Evolutionary conservation across 2,329 filamentous ascomycete species (phyloP).

Genomic region (Lasiodiplodia theobromae): DNA sequence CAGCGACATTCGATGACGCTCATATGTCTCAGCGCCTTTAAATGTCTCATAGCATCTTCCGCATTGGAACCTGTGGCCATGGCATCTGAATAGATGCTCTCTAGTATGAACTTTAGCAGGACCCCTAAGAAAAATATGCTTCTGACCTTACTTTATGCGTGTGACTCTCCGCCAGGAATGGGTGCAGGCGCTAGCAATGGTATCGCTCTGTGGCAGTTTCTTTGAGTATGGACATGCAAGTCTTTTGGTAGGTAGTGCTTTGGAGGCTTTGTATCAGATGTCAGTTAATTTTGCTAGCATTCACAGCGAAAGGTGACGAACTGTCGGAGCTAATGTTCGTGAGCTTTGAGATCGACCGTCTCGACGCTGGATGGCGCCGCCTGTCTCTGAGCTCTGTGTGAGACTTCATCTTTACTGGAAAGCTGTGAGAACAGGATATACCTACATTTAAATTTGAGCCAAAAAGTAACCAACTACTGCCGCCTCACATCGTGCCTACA

Average conservation of each 20-base stretch:
- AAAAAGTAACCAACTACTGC: background rate
- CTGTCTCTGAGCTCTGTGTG: background rate
- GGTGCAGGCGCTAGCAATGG: background rate
- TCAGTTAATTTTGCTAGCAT: background rate
- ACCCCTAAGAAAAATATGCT: background rate
- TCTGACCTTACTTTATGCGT: background rate
- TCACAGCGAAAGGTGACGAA: background rate
- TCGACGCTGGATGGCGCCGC: background rate
- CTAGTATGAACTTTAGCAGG: background rate
- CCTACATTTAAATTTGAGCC: background rate
- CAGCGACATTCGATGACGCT: background rate
- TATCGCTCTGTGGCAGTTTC: background rate
- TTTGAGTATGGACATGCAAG: background rate
- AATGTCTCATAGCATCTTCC: background rate
- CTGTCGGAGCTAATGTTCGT: background rate
- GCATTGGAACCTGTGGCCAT: background rate
- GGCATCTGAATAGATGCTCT: background rate
- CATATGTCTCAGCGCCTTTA: background rate
- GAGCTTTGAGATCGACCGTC: background rate
- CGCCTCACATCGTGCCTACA: background rate
- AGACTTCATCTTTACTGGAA: background rate
- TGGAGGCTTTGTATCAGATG: background rate
- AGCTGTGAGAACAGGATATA: background rate
- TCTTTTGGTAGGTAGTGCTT: background rate
- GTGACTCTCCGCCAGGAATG: background rate